Conservation (phyloP, 495 filamentous ascomycete species). For the Xylaria acuta region DNA sequence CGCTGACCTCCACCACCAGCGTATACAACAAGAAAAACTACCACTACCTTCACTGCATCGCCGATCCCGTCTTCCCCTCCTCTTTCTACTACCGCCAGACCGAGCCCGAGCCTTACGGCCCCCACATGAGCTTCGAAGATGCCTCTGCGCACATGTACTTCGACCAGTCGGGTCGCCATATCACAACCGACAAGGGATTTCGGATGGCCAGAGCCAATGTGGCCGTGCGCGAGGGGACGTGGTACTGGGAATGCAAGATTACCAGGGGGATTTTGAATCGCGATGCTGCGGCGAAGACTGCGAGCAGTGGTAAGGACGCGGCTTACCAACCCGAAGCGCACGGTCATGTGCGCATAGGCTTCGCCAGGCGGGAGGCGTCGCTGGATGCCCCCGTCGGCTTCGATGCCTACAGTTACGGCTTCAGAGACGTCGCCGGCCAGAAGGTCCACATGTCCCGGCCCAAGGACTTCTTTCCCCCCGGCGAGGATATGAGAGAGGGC, state of each 20-base stretch:
- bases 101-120: slow-evolving; percentile 78
- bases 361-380: slow-evolving; percentile 86
- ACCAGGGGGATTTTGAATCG: slow-evolving; percentile 64
- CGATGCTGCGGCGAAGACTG: slow-evolving; percentile 44
- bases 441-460: slow-evolving; percentile 93
- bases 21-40: slow-evolving; percentile 91
- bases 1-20: slow-evolving; percentile 54
- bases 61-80: slow-evolving; percentile 82
- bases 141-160: slow-evolving; percentile 78
- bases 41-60: slow-evolving; percentile 88
- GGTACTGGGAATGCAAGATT: slow-evolving; percentile 94
- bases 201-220: slow-evolving; percentile 88
- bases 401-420: slow-evolving; percentile 94
- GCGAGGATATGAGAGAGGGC: slow-evolving; percentile 75
- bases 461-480: slow-evolving; percentile 80
- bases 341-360: slow-evolving; percentile 89
- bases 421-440: slow-evolving; percentile 87
- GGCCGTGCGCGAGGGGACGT: slow-evolving; percentile 85
- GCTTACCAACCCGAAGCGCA: slow-evolving; percentile 41
- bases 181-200: slow-evolving; percentile 82
- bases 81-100: slow-evolving; percentile 89
- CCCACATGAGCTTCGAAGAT: slow-evolving; percentile 91
- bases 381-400: slow-evolving; percentile 93
- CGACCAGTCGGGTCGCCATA: slow-evolving; percentile 61
- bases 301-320: slow-evolving; percentile 3